phyloP scores from a whole-genome alignment of 805 yeast genomes.

The Wickerhamiella bombiphila region DNA sequence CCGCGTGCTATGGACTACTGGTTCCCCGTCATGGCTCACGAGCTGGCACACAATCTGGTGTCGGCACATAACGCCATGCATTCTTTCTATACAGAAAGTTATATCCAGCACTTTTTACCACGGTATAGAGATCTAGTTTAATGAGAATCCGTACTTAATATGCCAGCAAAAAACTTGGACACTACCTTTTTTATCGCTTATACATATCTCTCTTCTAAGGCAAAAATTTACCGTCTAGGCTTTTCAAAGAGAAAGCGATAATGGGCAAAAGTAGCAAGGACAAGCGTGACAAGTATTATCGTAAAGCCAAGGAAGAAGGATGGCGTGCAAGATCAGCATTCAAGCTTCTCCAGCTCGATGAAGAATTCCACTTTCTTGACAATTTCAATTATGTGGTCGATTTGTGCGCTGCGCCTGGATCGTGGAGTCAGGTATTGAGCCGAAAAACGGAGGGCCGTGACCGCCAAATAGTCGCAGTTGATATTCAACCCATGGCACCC shows the following conservation, averaged over 20 bases:
- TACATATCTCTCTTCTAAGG: too few species aligned
- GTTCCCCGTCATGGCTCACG: slow-evolving; percentile 28
- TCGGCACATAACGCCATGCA: slow-evolving; percentile 25
- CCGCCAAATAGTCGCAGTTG: slow-evolving; percentile 82
- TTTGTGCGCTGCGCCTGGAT: slow-evolving; percentile 96
- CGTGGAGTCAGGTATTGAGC: slow-evolving; percentile 90
- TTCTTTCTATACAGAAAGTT: slow-evolving; percentile 24
- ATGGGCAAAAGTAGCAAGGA: slow-evolving; percentile 96
- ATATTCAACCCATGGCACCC: slow-evolving; percentile 94
- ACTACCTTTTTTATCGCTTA: too few species aligned
- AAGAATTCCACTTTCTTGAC: slow-evolving; percentile 67
- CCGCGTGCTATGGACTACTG: slow-evolving; percentile 21
- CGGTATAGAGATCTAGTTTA: neutral
- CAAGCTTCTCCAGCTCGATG: slow-evolving; percentile 78
- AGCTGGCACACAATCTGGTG: slow-evolving; percentile 28
- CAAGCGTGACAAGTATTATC: slow-evolving; percentile 68
- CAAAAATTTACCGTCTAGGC: too few species aligned
- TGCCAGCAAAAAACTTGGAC: too few species aligned
- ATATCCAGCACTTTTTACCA: slow-evolving; percentile 19
- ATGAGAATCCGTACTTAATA: too few species aligned
- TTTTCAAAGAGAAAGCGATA: too few species aligned
- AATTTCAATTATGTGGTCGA: slow-evolving; percentile 79
- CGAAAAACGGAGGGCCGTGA: slow-evolving; percentile 36
- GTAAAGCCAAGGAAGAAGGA: slow-evolving; percentile 95
- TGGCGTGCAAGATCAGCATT: slow-evolving; percentile 97